phyloP scores from a whole-genome alignment of 345 rosid species.

The Citrus sp. region DNA sequence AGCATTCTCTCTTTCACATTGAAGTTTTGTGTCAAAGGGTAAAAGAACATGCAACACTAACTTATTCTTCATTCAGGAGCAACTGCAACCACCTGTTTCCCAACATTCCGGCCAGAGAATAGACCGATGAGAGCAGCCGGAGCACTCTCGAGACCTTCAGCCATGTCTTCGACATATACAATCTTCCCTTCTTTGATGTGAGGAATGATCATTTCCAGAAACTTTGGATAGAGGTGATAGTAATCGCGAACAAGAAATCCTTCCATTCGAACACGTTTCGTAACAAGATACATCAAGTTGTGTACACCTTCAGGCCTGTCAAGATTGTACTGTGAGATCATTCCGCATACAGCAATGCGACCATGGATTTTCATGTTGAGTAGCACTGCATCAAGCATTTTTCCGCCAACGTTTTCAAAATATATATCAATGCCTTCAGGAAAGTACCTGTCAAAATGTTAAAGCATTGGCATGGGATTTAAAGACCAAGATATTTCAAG shows the following conservation, averaged over 20 bases:
- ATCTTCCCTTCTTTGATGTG: constrained; percentile 41
- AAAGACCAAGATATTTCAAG: too few species aligned
- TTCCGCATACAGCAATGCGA: constrained; percentile 26
- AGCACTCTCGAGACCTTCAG: constrained; percentile 44
- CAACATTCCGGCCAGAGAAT: too few species aligned
- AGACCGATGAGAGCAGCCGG: constrained; percentile 28
- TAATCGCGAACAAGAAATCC: constrained; percentile 21
- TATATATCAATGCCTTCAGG: constrained; percentile 60
- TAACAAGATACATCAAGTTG: constrained; percentile 22
- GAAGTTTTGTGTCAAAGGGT: too few species aligned
- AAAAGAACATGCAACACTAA: too few species aligned
- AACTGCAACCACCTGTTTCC: too few species aligned
- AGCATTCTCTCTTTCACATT: too few species aligned
- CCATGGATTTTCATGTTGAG: constrained; percentile 31
- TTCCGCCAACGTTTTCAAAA: constrained; percentile 55
- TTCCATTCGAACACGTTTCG: constrained; percentile 33
- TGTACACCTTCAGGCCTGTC: constrained; percentile 33
- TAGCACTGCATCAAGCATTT: constrained; percentile 55
- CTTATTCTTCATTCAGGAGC: too few species aligned
- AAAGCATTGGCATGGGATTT: background rate
- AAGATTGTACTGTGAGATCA: constrained; percentile 59
- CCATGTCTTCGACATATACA: constrained; percentile 48
- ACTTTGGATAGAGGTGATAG: constrained; percentile 30
- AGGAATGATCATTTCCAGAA: constrained; percentile 37
- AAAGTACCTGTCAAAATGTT: constrained; percentile 31